phyloP scores from a whole-genome alignment of 164 flowering plant genomes.

The Umbellularia californica region DNA sequence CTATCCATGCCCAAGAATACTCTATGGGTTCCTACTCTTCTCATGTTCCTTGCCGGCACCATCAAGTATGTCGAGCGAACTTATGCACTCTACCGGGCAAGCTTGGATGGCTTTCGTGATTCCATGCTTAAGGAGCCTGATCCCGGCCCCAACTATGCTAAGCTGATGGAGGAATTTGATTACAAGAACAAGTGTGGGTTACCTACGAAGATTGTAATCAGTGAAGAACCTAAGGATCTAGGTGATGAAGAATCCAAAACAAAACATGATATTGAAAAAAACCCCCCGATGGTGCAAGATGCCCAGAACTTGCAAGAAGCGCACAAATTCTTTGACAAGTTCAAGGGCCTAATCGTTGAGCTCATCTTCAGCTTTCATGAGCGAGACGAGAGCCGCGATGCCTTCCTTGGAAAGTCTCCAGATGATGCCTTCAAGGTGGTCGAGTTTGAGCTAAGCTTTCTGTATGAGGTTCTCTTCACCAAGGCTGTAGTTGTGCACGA shows the following conservation, averaged over 20 bases:
- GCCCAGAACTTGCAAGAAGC: not conserved
- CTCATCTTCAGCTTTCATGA: constrained; percentile 28
- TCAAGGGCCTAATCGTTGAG: constrained; percentile 25
- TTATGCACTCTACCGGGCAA: constrained; percentile 30
- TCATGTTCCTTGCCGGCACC: constrained; percentile 37
- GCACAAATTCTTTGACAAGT: not conserved
- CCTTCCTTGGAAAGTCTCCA: not conserved
- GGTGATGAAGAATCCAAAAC: too few relatives aligned
- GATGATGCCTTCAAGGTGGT: constrained; percentile 23
- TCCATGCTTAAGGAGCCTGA: not conserved
- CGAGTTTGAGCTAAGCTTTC: constrained; percentile 28
- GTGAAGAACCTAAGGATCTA: constrained; percentile 9
- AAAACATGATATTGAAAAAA: too few relatives aligned
- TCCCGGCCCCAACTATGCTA: constrained; percentile 40
- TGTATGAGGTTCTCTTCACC: constrained; percentile 29
- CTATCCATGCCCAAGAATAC: constrained; percentile 20
- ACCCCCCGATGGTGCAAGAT: not conserved
- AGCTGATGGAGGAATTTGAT: constrained; percentile 37
- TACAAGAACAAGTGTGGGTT: constrained; percentile 25
- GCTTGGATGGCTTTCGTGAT: constrained; percentile 19
- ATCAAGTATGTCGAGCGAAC: constrained; percentile 45
- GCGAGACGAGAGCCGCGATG: constrained; percentile 11
- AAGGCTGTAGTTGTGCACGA: constrained; percentile 18
- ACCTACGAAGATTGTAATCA: constrained; percentile 16
- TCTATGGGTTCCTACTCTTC: constrained; percentile 22